Base-by-base conservation (phyloP, 495 filamentous ascomycete species). In the Darksidea phi region DNA sequence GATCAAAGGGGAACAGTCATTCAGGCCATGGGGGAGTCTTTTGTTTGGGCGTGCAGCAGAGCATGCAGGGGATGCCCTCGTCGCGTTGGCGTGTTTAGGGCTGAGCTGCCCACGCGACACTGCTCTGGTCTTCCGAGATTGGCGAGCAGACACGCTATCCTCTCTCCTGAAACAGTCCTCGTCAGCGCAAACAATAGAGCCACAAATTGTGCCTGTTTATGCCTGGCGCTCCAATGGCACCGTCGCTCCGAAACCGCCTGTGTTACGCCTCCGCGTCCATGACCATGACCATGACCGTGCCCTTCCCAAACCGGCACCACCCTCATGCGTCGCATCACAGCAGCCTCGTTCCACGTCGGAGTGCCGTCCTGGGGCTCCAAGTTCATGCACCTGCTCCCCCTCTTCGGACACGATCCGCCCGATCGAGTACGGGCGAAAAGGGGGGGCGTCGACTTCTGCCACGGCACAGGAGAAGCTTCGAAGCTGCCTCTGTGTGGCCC, bases 31-130 rank as follows among this genome's bases (percentile, higher is more conserved):
- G 49, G 6, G 20, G 24, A 3, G 28, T n/a, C 24, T 50, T 10
- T 6, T 52, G 17, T 36, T 37, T 18, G 49, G 23, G 13, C 26
- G 28, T 46, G 37, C 47, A 59, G 57, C 15, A n/a, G 41, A 4
- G 41, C 15, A 43, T 43, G 41, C 41, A 43, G 57, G 57, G 37
- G 28, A 8, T 12, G 36, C 57, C 57, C 48, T 45, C 48, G 7
- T 7, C 20, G 17, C 5, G 21, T 1, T 12, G 6, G 21, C 20
- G 28, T 10, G 28, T 32, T 43, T 55, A 62, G 59, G 59, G 60
- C 60, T 63, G 53, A 63, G 34, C 47, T 51, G 54, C 18, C 58
- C 58, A 61, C 58, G 58, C 58, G 58, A 61, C 49, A 26, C 17
- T 6, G 34, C 58, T 34, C 57, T 52, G 32, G 38, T 32, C 18